Conservation (phyloP, 2,329 filamentous ascomycete species). For the Hirsutella minnesotensis region DNA sequence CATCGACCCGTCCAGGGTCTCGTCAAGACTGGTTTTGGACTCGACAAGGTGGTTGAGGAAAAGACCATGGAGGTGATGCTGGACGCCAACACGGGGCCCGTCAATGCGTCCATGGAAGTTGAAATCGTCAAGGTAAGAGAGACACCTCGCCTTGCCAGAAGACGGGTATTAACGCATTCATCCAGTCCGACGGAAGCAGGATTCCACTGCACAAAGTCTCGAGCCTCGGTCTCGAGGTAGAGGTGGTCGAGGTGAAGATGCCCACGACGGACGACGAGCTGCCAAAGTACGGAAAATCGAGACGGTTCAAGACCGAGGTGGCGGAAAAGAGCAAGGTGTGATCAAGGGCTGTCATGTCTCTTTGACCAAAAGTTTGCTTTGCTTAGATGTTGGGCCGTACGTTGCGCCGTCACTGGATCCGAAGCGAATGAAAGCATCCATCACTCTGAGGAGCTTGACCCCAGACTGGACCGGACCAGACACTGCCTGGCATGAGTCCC, state of each 20-base stretch:
- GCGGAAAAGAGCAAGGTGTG: no score
- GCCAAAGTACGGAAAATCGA: background rate
- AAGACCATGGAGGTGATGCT: background rate
- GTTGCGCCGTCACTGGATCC: no score
- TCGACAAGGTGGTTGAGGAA: background rate
- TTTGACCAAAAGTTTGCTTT: no score
- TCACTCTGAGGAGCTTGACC: no score
- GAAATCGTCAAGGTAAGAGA: conserved; percentile 1
- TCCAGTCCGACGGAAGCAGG: background rate
- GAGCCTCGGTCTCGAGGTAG: background rate
- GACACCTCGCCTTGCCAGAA: no score
- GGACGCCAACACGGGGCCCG: background rate
- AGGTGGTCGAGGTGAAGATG: background rate
- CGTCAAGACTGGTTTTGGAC: background rate
- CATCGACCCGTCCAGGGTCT: background rate
- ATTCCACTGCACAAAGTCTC: background rate
- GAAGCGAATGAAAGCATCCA: no score
- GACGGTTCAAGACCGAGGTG: background rate
- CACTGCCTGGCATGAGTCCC: no score
- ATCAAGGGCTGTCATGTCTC: no score
- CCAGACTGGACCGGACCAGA: no score
- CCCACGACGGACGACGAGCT: background rate
- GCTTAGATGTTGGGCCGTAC: no score
- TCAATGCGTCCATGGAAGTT: background rate
- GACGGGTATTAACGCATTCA: background rate